Conservation (phyloP, 331 rosid species). For the Phaseolus coccineus region DNA sequence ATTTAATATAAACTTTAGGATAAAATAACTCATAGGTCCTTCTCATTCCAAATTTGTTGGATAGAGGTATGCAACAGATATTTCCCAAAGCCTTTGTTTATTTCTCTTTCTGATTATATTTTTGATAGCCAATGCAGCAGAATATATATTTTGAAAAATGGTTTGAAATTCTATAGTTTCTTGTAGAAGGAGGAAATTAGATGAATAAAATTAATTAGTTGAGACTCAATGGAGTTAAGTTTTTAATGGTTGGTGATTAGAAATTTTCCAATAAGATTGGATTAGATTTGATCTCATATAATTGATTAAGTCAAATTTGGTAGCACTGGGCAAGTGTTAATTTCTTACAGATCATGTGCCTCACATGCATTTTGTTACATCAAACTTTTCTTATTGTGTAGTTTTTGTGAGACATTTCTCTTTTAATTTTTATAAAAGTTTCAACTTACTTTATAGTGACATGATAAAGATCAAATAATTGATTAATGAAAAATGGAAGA, state of each 20-base stretch:
- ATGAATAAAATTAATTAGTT: constrained; percentile 33
- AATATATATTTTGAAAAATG: constrained; percentile 1
- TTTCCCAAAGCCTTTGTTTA: background rate
- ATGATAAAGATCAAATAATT: constrained; percentile 17
- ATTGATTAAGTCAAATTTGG: constrained; percentile 28
- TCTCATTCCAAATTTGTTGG: constrained; percentile 47
- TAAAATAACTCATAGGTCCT: constrained; percentile 8
- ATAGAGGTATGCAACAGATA: constrained; percentile 23
- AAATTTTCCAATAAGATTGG: constrained; percentile 44
- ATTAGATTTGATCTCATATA: constrained; percentile 44
- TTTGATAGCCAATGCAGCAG: background rate
- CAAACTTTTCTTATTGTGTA: constrained; percentile 20
- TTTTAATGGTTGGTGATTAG: constrained; percentile 43
- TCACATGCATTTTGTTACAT: constrained; percentile 45
- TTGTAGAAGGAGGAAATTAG: constrained; percentile 31
- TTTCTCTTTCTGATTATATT: background rate
- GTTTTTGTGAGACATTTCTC: constrained; percentile 19
- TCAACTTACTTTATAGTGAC: constrained; percentile 32
- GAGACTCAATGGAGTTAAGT: constrained; percentile 11
- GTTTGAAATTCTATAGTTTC: background rate
- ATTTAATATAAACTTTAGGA: constrained; percentile 13
- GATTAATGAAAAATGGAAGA: constrained; percentile 19
- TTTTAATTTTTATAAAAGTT: constrained; percentile 1
- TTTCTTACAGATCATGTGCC: constrained; percentile 48
- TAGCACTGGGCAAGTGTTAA: constrained; percentile 19